These are phyloP conservation scores for Hericium erinaceus DNA, from an alignment of 768 basidiomycete genomes.

Conservation along the genomic window DNA sequence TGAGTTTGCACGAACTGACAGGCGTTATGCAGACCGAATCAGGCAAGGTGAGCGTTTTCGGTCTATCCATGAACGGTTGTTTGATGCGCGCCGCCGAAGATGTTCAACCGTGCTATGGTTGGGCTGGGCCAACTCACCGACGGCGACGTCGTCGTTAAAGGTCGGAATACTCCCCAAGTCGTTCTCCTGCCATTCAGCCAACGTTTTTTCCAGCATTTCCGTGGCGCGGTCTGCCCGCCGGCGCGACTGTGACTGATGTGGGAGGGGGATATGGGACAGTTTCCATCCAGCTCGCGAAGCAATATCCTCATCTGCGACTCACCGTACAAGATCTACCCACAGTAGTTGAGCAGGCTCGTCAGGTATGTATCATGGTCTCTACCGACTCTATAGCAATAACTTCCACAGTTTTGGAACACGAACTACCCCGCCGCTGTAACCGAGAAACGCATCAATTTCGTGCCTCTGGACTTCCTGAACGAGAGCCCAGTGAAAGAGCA, in stretches of 20 bases:
- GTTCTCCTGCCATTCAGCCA: neutral
- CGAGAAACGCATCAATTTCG: neutral
- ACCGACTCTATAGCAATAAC: too few relatives aligned
- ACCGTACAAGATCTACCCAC: slow-evolving; percentile 22
- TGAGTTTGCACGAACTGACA: neutral
- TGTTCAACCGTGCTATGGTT: neutral
- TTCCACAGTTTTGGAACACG: neutral
- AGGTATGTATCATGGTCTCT: slow-evolving; percentile 7
- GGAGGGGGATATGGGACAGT: slow-evolving; percentile 22
- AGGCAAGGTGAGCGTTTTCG: neutral
- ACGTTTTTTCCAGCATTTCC: slow-evolving; percentile 15
- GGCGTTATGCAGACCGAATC: neutral
- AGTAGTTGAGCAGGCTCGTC: slow-evolving; percentile 16
- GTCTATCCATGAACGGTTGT: too few relatives aligned
- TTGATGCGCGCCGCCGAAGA: neutral
- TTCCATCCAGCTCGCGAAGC: slow-evolving; percentile 20
- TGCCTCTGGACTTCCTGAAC: slow-evolving; percentile 12
- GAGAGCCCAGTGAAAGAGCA: slow-evolving; percentile 13
- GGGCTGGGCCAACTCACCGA: neutral
- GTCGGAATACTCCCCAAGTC: neutral
- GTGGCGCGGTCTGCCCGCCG: slow-evolving; percentile 13
- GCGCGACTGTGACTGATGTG: slow-evolving; percentile 20
- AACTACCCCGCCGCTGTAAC: neutral
- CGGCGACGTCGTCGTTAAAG: neutral
- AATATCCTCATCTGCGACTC: slow-evolving; percentile 20